These are phyloP conservation scores for Thielaviopsis ethacetica DNA, from an alignment of 2,329 filamentous ascomycete species.

Conservation along the genomic window DNA sequence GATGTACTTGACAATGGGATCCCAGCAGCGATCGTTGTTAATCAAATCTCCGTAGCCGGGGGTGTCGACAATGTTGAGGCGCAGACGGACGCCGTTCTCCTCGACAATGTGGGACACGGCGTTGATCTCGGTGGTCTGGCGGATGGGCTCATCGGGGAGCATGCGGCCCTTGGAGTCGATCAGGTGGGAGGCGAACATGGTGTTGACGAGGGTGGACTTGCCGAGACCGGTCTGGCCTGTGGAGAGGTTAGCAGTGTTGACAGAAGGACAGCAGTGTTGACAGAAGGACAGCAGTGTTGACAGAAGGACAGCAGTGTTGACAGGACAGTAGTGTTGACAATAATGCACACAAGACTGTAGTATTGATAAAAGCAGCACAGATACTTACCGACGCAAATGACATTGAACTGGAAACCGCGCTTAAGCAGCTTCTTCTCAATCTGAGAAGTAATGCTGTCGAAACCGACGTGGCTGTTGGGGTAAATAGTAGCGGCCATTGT, in stretches of 20 bases:
- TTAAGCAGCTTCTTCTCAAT: conserved; percentile 99
- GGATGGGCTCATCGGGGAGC: conserved; percentile 79
- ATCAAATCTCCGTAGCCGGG: conserved; percentile 96
- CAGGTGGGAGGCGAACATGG: conserved; percentile 97
- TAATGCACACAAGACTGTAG: too few relatives aligned
- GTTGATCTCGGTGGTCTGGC: conserved; percentile 95
- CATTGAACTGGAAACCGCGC: conserved; percentile 99
- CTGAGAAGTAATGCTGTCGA: conserved; percentile 98
- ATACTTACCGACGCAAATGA: conserved; percentile 92
- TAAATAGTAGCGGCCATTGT: conserved; percentile 51
- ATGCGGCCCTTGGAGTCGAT: conserved; percentile 98
- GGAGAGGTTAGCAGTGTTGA: neutral
- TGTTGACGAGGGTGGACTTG: conserved; percentile 99
- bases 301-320: too few relatives aligned
- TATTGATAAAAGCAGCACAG: neutral
- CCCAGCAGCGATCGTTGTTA: conserved; percentile 99
- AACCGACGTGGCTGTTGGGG: conserved; percentile 97
- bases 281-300: too few relatives aligned
- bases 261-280: too few relatives aligned
- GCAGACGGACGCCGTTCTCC: conserved; percentile 94
- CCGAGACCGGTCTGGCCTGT: conserved; percentile 93
- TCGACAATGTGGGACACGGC: conserved; percentile 97
- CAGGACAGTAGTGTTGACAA: too few relatives aligned
- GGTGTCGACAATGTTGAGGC: conserved; percentile 97
- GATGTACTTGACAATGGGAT: conserved; percentile 99